Percentiles rank a stretch among this genome's conserved stretches.
phyloP scores from a whole-genome alignment of 2,329 filamentous ascomycete genomes.

The Aspergillus eucalypticola region DNA sequence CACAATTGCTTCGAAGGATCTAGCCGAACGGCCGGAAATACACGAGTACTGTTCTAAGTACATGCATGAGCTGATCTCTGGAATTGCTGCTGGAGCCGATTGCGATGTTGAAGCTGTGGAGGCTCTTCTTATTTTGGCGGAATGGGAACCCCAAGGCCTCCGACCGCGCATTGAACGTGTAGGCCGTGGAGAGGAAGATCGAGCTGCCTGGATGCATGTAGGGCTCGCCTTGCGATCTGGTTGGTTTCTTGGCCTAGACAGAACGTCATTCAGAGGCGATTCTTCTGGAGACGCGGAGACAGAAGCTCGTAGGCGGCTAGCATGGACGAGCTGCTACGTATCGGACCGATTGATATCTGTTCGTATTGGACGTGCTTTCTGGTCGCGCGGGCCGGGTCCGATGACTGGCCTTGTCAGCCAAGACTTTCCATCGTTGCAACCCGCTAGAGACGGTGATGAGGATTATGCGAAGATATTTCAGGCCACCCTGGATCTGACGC shows the following conservation, averaged over 20 bases:
- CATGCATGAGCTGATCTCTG: conserved; percentile 69
- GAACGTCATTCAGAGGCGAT: conserved; percentile 65
- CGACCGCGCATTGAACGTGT: conserved; percentile 62
- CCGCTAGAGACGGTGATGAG: conserved; percentile 60
- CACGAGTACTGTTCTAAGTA: conserved; percentile 68
- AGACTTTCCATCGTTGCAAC: conserved; percentile 67
- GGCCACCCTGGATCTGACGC: conserved; percentile 69
- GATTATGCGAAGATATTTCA: conserved; percentile 70
- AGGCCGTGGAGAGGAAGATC: conserved; percentile 71
- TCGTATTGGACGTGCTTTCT: conserved; percentile 70
- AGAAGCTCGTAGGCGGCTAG: conserved; percentile 64
- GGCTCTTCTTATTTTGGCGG: conserved; percentile 67
- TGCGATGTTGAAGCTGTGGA: conserved; percentile 71
- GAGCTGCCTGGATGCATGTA: conserved; percentile 76
- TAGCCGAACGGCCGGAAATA: conserved; percentile 63
- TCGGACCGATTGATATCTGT: conserved; percentile 70
- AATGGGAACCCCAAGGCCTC: conserved; percentile 70
- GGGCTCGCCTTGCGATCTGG: conserved; percentile 68
- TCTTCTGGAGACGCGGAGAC: conserved; percentile 59
- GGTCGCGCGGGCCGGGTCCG: conserved; percentile 70
- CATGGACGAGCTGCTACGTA: conserved; percentile 70
- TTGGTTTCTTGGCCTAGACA: conserved; percentile 69
- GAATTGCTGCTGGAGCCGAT: conserved; percentile 65
- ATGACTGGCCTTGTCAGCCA: conserved; percentile 64
- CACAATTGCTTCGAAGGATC: conserved; percentile 70